Conservation (phyloP, 345 rosid species). For the Psidium guajava region DNA sequence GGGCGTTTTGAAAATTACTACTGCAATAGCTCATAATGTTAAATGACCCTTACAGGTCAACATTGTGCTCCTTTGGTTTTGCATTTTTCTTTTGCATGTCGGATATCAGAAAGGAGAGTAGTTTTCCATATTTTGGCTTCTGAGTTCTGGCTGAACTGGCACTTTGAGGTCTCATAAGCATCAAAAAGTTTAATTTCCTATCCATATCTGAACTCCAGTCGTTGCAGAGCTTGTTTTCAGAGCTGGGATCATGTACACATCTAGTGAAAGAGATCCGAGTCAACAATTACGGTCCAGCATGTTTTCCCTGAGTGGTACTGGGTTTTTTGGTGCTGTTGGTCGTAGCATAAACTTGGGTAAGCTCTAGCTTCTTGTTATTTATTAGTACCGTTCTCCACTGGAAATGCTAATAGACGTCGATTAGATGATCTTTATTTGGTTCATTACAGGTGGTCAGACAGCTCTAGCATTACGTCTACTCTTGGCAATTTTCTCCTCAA, state of each 20-base stretch:
- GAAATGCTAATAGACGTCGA: not conserved
- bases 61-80: not conserved
- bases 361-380: not conserved
- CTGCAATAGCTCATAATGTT: not conserved
- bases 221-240: constrained; percentile 60
- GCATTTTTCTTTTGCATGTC: not conserved
- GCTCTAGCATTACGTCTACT: constrained; percentile 81
- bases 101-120: not conserved
- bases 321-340: constrained; percentile 74
- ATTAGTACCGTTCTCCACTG: not conserved
- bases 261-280: constrained; percentile 21
- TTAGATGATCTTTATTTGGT: not conserved
- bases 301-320: constrained; percentile 72
- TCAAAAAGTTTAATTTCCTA: not conserved
- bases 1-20: not conserved
- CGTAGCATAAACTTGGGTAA: constrained; percentile 82
- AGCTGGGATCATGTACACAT: constrained; percentile 90
- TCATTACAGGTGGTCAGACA: constrained; percentile 61
- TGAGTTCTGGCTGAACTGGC: not conserved
- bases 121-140: not conserved
- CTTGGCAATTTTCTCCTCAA: constrained; percentile 72
- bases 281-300: constrained; percentile 35
- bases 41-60: not conserved
- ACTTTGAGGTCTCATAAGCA: not conserved
- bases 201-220: constrained; percentile 30